Evolutionary conservation across 2,329 filamentous ascomycete genomes (phyloP).

Genomic region (Juglanconis juglandina): DNA sequence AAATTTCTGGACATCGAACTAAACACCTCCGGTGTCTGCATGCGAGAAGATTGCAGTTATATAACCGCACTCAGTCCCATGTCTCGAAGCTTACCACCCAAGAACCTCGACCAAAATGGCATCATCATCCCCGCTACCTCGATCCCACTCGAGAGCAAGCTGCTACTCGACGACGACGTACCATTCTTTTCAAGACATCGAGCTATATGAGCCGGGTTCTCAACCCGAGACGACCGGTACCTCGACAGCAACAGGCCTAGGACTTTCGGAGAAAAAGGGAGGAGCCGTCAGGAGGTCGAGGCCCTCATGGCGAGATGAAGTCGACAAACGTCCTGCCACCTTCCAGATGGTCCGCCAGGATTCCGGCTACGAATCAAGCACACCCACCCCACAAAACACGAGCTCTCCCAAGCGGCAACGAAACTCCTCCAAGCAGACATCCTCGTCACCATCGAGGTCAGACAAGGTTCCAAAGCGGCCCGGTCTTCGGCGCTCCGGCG

Average conservation of each 20-base stretch:
- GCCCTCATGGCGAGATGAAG: constrained; percentile 23
- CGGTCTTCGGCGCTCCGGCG: constrained; percentile 37
- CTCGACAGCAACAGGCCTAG: constrained; percentile 17
- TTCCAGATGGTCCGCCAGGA: constrained; percentile 52
- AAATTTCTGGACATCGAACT: not conserved
- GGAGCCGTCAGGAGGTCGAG: constrained; percentile 1
- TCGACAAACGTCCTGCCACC: constrained; percentile 27
- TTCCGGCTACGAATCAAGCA: constrained; percentile 54
- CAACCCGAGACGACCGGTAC: constrained; percentile 25
- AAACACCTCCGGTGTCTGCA: not conserved
- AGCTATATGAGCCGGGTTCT: constrained; percentile 40
- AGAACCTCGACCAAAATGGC: constrained; percentile 6
- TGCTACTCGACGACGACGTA: constrained; percentile 49
- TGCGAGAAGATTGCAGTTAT: not conserved
- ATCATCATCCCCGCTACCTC: constrained; percentile 8
- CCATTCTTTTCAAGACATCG: constrained; percentile 52
- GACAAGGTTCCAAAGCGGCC: constrained; percentile 37
- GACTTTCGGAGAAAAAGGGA: constrained; percentile 6
- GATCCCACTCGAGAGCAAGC: constrained; percentile 36
- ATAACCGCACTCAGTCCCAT: not conserved
- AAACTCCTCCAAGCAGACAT: constrained; percentile 27
- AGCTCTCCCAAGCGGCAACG: constrained; percentile 26
- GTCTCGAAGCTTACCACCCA: not conserved
- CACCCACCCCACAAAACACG: constrained; percentile 37
- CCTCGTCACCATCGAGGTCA: constrained; percentile 24